Percentiles rank a stretch among this genome's conserved stretches.
phyloP scores from a whole-genome alignment of 2,329 filamentous ascomycete species.

The Clonostachys byssicola region DNA sequence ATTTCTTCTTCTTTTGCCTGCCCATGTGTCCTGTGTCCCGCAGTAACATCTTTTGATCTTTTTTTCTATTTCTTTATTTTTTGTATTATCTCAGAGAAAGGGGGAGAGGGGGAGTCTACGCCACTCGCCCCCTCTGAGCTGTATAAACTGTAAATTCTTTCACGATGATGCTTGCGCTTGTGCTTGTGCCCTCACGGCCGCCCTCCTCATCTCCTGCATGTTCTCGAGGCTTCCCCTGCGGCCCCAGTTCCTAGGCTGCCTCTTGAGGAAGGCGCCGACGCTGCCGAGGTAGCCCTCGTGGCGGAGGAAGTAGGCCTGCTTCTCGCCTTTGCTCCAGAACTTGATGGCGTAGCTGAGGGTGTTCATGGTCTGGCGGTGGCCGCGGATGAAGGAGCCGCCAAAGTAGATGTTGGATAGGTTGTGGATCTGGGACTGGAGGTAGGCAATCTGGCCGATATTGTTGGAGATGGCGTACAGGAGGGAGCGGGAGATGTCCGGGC shows the following conservation, averaged over 20 bases:
- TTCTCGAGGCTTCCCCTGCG: conserved; percentile 72
- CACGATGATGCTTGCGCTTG: too few relatives aligned
- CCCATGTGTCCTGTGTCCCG: too few relatives aligned
- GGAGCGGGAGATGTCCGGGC: conserved; percentile 84
- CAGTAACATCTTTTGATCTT: too few relatives aligned
- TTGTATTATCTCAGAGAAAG: too few relatives aligned
- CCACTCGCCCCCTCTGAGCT: too few relatives aligned
- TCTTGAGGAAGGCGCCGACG: conserved; percentile 89
- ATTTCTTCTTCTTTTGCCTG: too few relatives aligned
- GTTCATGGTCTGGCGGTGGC: conserved; percentile 96
- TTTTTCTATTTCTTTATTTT: too few relatives aligned
- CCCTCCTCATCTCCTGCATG: conserved; percentile 13
- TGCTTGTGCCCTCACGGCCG: background rate
- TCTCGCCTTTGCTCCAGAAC: conserved; percentile 92
- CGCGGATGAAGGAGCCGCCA: conserved; percentile 92
- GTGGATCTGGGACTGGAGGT: conserved; percentile 95
- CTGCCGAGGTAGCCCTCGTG: conserved; percentile 95
- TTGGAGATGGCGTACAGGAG: conserved; percentile 94
- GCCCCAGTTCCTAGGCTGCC: conserved; percentile 89
- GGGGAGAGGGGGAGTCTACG: too few relatives aligned
- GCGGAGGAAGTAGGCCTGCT: conserved; percentile 91
- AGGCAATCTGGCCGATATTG: conserved; percentile 97
- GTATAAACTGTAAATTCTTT: too few relatives aligned
- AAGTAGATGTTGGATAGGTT: conserved; percentile 92
- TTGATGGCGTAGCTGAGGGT: conserved; percentile 94